These are phyloP conservation scores for Rossbeevera mucosa DNA, from an alignment of 768 basidiomycete species.

Conservation along the genomic window DNA sequence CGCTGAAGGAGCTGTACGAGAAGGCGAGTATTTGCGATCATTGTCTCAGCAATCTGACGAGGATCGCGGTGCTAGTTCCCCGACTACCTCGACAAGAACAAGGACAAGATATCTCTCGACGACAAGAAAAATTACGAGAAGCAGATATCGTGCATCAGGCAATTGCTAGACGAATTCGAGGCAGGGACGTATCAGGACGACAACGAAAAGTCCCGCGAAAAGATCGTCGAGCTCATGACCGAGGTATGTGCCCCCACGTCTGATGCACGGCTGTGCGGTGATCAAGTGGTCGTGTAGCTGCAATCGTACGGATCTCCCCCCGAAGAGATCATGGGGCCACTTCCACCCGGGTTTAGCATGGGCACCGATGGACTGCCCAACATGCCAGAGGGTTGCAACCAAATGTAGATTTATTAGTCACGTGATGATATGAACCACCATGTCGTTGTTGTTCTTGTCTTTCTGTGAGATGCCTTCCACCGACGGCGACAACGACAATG, in stretches of 20 bases:
- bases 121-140: conserved; percentile 62
- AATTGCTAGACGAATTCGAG: conserved; percentile 66
- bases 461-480: conserved; percentile 13
- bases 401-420: conserved; percentile 7
- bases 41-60: neutral
- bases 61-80: conserved; percentile 60
- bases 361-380: conserved; percentile 53
- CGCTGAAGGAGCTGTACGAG: conserved; percentile 65
- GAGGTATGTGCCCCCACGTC: conserved; percentile 42
- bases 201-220: conserved; percentile 39
- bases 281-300: conserved; percentile 34
- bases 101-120: conserved; percentile 45
- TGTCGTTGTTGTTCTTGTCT: conserved; percentile 1
- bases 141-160: conserved; percentile 53
- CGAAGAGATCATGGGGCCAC: conserved; percentile 74
- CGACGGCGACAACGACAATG: neutral
- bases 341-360: conserved; percentile 65
- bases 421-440: conserved; percentile 8
- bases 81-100: conserved; percentile 58
- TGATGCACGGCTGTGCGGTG: neutral
- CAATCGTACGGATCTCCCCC: conserved; percentile 78
- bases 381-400: conserved; percentile 32
- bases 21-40: conserved; percentile 12
- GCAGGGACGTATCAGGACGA: conserved; percentile 54
- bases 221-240: conserved; percentile 66